Conservation (phyloP, 306 rosid species). For the Morella rubra region DNA sequence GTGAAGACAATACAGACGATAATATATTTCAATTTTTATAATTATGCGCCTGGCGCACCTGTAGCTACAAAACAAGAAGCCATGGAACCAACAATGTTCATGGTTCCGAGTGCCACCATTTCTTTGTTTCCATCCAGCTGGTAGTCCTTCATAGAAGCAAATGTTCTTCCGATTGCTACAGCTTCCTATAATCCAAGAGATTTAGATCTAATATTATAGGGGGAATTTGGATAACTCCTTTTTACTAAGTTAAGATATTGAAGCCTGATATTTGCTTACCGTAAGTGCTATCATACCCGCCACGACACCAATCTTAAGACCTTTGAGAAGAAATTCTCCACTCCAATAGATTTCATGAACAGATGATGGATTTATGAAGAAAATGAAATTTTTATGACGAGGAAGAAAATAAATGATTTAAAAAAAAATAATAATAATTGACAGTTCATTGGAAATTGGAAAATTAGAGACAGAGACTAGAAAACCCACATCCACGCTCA, state of each 20-base stretch:
- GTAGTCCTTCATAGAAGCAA: slow-evolving; percentile 79
- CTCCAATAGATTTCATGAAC: slow-evolving; percentile 52
- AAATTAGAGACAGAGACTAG: too few relatives aligned
- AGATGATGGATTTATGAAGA: slow-evolving; percentile 69
- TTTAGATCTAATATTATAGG: not conserved
- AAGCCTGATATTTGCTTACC: slow-evolving; percentile 37
- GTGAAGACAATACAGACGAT: not conserved
- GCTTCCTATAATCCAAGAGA: slow-evolving; percentile 57
- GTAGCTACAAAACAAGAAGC: slow-evolving; percentile 86
- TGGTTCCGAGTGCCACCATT: slow-evolving; percentile 91
- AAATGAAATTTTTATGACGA: too few relatives aligned
- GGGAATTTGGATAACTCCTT: not conserved
- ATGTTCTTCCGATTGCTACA: slow-evolving; percentile 90
- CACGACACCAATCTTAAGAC: slow-evolving; percentile 61
- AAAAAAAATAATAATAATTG: too few relatives aligned
- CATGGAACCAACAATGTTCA: slow-evolving; percentile 79
- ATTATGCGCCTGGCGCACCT: slow-evolving; percentile 31
- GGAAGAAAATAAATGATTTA: too few relatives aligned
- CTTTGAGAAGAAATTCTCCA: slow-evolving; percentile 54
- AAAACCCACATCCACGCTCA: too few relatives aligned
- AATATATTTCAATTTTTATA: too few relatives aligned
- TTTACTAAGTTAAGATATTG: not conserved
- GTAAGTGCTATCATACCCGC: slow-evolving; percentile 73
- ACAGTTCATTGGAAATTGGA: too few relatives aligned
- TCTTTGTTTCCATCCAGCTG: slow-evolving; percentile 82